Conservation (phyloP, 2,329 filamentous ascomycete species). For the Fusarium tanahbumbuense region DNA sequence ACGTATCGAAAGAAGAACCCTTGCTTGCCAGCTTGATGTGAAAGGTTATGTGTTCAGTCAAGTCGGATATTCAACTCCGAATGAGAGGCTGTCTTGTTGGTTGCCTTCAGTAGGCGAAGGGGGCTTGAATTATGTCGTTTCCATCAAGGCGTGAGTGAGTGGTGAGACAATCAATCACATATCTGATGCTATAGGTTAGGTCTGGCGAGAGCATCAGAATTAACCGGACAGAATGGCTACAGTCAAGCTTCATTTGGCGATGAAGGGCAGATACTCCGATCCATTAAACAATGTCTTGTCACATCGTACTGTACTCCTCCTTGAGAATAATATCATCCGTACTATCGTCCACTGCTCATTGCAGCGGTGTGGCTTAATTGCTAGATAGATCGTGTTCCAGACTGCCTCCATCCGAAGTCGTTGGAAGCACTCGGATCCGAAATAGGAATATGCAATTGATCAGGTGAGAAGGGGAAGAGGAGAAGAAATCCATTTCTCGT, state of each 20-base stretch:
- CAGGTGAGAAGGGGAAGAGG: slow-evolving; percentile 31
- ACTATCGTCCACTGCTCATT: background rate
- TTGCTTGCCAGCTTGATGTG: background rate
- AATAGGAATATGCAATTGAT: slow-evolving; percentile 27
- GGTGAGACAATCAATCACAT: slow-evolving; percentile 4
- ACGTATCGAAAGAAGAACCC: background rate
- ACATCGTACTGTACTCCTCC: background rate
- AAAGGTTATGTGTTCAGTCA: background rate
- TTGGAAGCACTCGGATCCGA: slow-evolving; percentile 17
- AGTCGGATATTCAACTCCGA: background rate
- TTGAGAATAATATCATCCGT: background rate
- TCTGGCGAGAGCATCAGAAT: background rate
- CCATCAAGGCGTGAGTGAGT: background rate
- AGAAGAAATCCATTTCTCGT: slow-evolving; percentile 20
- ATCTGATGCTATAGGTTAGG: background rate
- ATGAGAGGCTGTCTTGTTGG: background rate
- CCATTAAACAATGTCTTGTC: background rate
- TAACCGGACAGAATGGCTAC: background rate
- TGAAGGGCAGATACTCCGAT: background rate
- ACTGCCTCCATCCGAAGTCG: slow-evolving; percentile 8
- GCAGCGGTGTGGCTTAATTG: slow-evolving; percentile 34
- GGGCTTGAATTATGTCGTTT: background rate
- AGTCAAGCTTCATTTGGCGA: background rate
- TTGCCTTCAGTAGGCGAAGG: background rate
- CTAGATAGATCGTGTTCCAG: slow-evolving; percentile 20